A percentile compares a stretch with the other conserved stretches of the same genome.
phyloP scores from a whole-genome alignment of 2,329 filamentous ascomycete species.

The Magnaporthiopsis rhizophila region DNA sequence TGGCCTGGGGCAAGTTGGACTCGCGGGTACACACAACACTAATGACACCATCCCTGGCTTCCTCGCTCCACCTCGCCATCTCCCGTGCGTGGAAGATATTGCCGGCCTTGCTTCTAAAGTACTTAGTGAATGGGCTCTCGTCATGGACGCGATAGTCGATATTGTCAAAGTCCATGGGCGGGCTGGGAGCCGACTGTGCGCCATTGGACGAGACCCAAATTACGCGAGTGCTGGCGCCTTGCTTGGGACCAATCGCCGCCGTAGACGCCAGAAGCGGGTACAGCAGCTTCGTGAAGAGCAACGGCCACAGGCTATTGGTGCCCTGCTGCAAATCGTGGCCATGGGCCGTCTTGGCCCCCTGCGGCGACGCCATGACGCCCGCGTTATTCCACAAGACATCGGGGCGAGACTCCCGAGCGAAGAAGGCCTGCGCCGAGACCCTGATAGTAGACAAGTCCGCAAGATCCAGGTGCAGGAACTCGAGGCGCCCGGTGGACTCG shows the following conservation, averaged over 20 bases:
- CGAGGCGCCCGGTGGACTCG: constrained; percentile 24
- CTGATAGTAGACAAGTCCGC: constrained; percentile 21
- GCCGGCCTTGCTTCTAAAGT: constrained; percentile 13
- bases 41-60: constrained; percentile 12
- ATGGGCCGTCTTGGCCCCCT: constrained; percentile 20
- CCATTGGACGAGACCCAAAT: constrained; percentile 14
- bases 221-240: constrained; percentile 13
- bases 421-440: constrained; percentile 20
- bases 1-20: no score
- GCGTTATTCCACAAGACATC: constrained; percentile 31
- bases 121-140: constrained; percentile 5
- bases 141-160: constrained; percentile 18
- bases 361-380: constrained; percentile 24
- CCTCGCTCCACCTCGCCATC: constrained; percentile 11
- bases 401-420: constrained; percentile 20
- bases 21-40: not conserved
- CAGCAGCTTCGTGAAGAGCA: constrained; percentile 18
- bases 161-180: constrained; percentile 22
- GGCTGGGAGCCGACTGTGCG: constrained; percentile 12
- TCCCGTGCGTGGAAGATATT: constrained; percentile 14
- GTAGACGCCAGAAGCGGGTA: constrained; percentile 15
- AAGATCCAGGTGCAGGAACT: constrained; percentile 32
- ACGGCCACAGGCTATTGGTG: constrained; percentile 17
- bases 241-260: constrained; percentile 6
- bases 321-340: constrained; percentile 17